Base-by-base conservation (phyloP, 2,329 filamentous ascomycete genomes). In the Cladosporium cucumerinum region DNA sequence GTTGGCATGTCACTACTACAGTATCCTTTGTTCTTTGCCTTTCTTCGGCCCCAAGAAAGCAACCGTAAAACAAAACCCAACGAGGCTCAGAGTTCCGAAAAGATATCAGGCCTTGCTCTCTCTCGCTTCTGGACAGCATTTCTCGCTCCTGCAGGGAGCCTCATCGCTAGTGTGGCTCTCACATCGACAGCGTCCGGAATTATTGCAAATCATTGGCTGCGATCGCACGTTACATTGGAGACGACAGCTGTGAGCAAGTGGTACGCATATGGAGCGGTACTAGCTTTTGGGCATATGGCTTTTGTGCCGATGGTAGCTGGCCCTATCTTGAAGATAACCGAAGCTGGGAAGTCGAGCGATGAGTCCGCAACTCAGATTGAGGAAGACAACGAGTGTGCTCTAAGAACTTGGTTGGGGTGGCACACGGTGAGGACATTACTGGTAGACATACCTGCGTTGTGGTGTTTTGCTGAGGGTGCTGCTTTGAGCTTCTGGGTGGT, bases 391-490 rank as follows among this genome's bases (percentile, higher is more conserved):
- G 69, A 69, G 26, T 36, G 26, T 65, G 71, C 72, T 49, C 67
- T 71, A 69, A 69, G 66, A 65, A 70, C 57, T 21, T 74, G 71
- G 72, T 69, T 74, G 26, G 64, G 55, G 30, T 63, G 69, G 61
- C 72, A 74, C 61, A 69, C 71, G 23, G 66, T 70, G 14, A 63
- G 72, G 52, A 70, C 69, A n/a, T 11, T 74, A 60, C 32, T 69
- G 39, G 66, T 73, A 28, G 71, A 73, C 66, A 43, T 74, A 52
- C 70, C 69, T 14, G 71, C 72, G 16, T 46, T 74, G 52, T 69
- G 69, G 68, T 74, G 70, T 60, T 74, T 74, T 57, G 72, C 72
- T 51, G 71, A 73, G 67, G 72, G 72, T 2, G 67, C 67, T 36
- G 68, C 69, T 48, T 55, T 70, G 65, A 67, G 65, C 48, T 66